Evolutionary conservation across 805 yeast genomes (phyloP).

Genomic region (Blastobotrys robertii): DNA sequence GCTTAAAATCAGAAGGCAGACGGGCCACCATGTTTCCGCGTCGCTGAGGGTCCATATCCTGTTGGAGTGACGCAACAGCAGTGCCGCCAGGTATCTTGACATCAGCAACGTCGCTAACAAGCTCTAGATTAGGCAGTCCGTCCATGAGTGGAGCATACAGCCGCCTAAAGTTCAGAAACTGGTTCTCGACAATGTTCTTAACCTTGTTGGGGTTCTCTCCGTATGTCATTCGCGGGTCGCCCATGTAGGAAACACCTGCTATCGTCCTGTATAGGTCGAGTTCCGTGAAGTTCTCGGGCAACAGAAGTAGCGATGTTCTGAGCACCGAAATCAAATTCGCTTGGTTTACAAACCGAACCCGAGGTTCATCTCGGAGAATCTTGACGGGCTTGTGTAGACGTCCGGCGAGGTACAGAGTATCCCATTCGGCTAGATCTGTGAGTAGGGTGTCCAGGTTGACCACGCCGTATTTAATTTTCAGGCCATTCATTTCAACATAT

Average conservation of each 20-base stretch:
- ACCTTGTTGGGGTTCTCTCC: conserved; percentile 93
- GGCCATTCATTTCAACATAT: conserved; percentile 53
- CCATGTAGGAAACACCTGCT: conserved; percentile 74
- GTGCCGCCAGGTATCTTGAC: conserved; percentile 5
- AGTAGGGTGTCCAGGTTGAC: conserved; percentile 52
- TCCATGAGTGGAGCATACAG: conserved; percentile 62
- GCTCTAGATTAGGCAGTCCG: conserved; percentile 30
- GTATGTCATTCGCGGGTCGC: conserved; percentile 77
- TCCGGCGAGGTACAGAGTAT: conserved; percentile 80
- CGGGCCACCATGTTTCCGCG: conserved; percentile 34
- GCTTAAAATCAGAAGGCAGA: conserved; percentile 43
- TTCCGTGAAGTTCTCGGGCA: conserved; percentile 44
- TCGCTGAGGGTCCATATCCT: conserved; percentile 30
- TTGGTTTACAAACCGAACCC: conserved; percentile 59
- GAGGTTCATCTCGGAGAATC: conserved; percentile 53
- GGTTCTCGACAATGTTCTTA: conserved; percentile 72
- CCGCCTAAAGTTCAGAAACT: conserved; percentile 53
- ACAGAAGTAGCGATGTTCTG: conserved; percentile 50
- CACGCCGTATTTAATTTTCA: conserved; percentile 76
- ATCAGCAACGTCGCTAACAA: conserved; percentile 9
- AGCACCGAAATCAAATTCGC: conserved; percentile 72
- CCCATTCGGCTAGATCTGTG: conserved; percentile 75
- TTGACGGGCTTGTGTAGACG: conserved; percentile 91
- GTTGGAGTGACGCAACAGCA: conserved; percentile 25
- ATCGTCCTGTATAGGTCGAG: conserved; percentile 64